phyloP scores from a whole-genome alignment of 495 filamentous ascomycete species.

The Talaromyces ruber region DNA sequence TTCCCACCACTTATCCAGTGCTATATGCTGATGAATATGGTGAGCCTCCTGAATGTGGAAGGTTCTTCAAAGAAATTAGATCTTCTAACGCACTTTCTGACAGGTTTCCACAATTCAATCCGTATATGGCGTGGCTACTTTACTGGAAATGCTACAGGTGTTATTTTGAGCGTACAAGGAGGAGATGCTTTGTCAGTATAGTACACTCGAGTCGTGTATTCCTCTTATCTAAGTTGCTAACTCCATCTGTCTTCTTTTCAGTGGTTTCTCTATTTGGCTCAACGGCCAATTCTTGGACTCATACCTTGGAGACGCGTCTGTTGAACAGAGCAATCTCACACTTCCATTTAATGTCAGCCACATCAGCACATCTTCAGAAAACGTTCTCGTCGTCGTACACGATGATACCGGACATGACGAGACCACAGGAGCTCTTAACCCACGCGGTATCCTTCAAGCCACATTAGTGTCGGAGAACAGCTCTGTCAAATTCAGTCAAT shows the following conservation, averaged over 20 bases:
- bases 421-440: neutral
- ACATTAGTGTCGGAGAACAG: neutral
- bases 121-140: neutral
- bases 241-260: neutral
- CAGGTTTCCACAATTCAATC: neutral
- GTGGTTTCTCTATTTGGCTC: neutral
- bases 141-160: neutral
- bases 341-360: neutral
- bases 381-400: neutral
- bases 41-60: neutral
- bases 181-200: neutral
- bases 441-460: neutral
- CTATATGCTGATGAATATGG: neutral
- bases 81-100: neutral
- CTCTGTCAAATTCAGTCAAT: neutral
- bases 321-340: neutral
- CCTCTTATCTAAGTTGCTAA: neutral
- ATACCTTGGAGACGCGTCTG: neutral
- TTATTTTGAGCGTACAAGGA: neutral
- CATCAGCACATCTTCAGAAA: neutral
- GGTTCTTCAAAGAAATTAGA: neutral
- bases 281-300: neutral
- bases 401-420: neutral
- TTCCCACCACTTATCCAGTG: neutral
- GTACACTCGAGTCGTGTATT: neutral